These are phyloP conservation scores for Venturia effusa DNA, from an alignment of 2,329 filamentous ascomycete genomes.

Conservation along the genomic window DNA sequence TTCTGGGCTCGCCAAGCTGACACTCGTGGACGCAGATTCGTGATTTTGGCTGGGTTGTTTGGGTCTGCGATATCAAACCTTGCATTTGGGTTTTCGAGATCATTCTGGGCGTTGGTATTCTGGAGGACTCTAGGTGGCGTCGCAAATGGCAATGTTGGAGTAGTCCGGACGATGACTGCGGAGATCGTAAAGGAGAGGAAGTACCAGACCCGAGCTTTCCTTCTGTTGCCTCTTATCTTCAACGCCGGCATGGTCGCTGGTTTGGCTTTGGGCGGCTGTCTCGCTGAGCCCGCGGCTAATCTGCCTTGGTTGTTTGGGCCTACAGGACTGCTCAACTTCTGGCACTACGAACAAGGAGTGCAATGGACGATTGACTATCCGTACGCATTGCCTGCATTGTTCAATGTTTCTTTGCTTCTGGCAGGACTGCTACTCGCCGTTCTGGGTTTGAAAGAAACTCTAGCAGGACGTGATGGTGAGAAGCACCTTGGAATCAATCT, in stretches of 20 bases:
- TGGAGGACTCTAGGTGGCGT: slow-evolving; percentile 46
- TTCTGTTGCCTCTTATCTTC: slow-evolving; percentile 45
- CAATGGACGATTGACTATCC: slow-evolving; percentile 36
- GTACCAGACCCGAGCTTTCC: slow-evolving; percentile 37
- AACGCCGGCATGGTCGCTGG: slow-evolving; percentile 24
- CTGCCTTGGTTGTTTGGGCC: slow-evolving; percentile 37
- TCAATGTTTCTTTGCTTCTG: slow-evolving; percentile 28
- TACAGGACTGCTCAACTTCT: slow-evolving; percentile 25
- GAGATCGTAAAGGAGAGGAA: slow-evolving; percentile 50
- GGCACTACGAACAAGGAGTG: slow-evolving; percentile 22
- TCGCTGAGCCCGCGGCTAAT: slow-evolving; percentile 33
- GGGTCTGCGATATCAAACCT: slow-evolving; percentile 49
- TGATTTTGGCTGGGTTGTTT: slow-evolving; percentile 54
- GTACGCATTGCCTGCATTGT: slow-evolving; percentile 38
- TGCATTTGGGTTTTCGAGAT: slow-evolving; percentile 48
- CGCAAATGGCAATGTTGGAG: slow-evolving; percentile 50
- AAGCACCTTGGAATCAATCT: neutral
- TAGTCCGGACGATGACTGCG: slow-evolving; percentile 51
- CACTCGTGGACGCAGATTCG: slow-evolving; percentile 56
- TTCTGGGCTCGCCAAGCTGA: slow-evolving; percentile 55
- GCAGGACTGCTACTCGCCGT: slow-evolving; percentile 23
- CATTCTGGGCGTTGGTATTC: slow-evolving; percentile 47
- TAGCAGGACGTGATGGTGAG: slow-evolving; percentile 21
- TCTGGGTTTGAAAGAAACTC: slow-evolving; percentile 28
- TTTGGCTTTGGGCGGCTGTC: slow-evolving; percentile 28